Base-by-base conservation (phyloP, 805 yeast species). In the Saccharomycopsis malanga region DNA sequence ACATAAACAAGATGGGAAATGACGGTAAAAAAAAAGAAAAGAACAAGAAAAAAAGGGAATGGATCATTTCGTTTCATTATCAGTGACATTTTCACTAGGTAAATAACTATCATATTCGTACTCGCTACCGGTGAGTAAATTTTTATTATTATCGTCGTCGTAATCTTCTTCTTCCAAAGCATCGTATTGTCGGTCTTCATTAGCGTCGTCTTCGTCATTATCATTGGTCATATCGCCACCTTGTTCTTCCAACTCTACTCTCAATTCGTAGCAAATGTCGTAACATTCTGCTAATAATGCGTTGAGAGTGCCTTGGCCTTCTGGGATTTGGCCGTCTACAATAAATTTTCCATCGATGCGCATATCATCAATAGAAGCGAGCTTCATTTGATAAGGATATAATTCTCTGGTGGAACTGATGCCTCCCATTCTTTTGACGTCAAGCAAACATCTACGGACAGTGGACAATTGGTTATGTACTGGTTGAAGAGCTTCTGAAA, bases 251-350 rank as follows among this genome's bases (percentile, higher is more conserved):
- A 84, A 75, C 60, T 88, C 95, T 30, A 86, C 81, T 60, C 87
- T 84, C 62, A 93, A 71, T 67, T 93, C 98, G 60, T 91, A 93
- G 40, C 86, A 73, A 49, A 91, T 83, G 63, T 93, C 98, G 62
- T 87, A 93, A 63, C 98, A 91, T 61, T 89, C 97, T 3, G 95
- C 93, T 43, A 91, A 69, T 48, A 91, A 67, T 1, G 95, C 95
- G 62, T 81, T 88, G 53, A 93, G 70, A n/a, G 95, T 79, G 4
- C 97, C 98, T 65, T 93, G 99, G 10, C 99, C 99, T 62, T 93
- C 98, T 2, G 99, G 99, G 37, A 93, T 83, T 54, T 87, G 85
- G 44, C 80, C 86, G 52, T 85, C 87, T 39, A 87, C 83, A 59
- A 84, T 79, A 58, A 93, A 93, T 68, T 87, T 91, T 5, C 99